phyloP scores from a whole-genome alignment of 225 moss, liverwort and hornwort species.

The Bryum argenteum region DNA sequence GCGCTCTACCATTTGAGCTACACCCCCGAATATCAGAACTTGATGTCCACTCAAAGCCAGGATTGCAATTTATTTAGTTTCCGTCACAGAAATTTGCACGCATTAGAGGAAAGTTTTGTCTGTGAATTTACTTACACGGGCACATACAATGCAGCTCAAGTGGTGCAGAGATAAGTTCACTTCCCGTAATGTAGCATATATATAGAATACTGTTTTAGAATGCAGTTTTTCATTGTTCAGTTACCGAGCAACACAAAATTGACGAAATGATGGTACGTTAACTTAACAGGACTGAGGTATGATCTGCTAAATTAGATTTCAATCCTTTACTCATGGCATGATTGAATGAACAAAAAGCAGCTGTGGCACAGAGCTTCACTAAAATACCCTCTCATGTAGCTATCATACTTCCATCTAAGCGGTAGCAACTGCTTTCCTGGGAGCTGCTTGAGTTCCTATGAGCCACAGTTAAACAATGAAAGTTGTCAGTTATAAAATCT shows the following conservation, averaged over 20 bases:
- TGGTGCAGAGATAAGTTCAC: too few relatives aligned
- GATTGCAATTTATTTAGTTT: too few relatives aligned
- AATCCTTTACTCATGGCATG: conserved; percentile 40
- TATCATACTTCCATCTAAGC: conserved; percentile 39
- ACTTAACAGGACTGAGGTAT: not conserved
- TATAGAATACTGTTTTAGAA: too few relatives aligned
- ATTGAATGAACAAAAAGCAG: conserved; percentile 28
- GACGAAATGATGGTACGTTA: not conserved
- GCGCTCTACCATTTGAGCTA: conserved; percentile 55
- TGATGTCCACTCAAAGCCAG: conserved; percentile 12
- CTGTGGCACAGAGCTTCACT: conserved; percentile 23
- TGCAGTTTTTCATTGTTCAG: not conserved
- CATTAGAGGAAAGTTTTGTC: too few relatives aligned
- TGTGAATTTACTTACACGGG: too few relatives aligned
- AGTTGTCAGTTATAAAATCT: not conserved
- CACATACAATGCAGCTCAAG: too few relatives aligned
- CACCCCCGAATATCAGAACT: conserved; percentile 42
- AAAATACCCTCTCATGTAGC: conserved; percentile 18
- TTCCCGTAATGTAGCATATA: too few relatives aligned
- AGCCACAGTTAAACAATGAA: conserved; percentile 2
- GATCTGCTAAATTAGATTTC: conserved; percentile 35
- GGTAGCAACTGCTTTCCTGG: conserved; percentile 60
- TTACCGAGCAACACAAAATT: not conserved
- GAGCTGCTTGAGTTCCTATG: conserved; percentile 72
- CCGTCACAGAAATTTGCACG: too few relatives aligned